phyloP scores from a whole-genome alignment of 345 rosid genomes.

The Acer negundo region DNA sequence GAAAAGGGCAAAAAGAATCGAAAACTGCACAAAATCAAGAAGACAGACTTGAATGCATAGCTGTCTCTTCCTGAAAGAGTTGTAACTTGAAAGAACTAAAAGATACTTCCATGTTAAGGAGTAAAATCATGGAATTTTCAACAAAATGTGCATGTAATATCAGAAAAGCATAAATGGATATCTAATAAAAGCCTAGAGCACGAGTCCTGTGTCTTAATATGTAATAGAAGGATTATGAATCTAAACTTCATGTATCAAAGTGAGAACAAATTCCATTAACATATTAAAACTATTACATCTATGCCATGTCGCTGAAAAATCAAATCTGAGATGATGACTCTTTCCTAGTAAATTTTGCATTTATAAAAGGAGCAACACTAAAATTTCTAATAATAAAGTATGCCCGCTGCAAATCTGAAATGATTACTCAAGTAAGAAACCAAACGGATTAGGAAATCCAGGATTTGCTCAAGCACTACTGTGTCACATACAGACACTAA shows the following conservation, averaged over 20 bases:
- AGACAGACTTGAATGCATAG: conserved; percentile 3
- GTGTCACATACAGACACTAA: neutral
- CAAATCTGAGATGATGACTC: neutral
- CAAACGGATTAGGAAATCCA: conserved; percentile 1
- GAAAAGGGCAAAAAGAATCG: conserved; percentile 7
- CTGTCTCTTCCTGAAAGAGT: neutral
- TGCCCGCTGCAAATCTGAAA: conserved; percentile 3
- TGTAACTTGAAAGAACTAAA: neutral
- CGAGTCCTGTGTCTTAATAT: too few relatives aligned
- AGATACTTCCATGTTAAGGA: neutral
- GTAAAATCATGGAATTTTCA: neutral
- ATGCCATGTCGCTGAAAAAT: neutral
- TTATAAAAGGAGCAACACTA: conserved; percentile 1
- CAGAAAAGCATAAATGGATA: too few relatives aligned
- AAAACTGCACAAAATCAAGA: conserved; percentile 7
- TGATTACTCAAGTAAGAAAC: conserved; percentile 8
- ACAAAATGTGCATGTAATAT: neutral
- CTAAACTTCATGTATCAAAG: too few relatives aligned
- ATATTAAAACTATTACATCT: neutral
- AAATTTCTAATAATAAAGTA: neutral
- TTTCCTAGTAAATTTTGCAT: conserved; percentile 1
- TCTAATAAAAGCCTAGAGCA: neutral
- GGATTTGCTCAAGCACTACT: neutral
- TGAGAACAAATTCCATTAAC: too few relatives aligned
- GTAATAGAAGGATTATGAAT: too few relatives aligned